A percentile compares a stretch with the other conserved stretches of the same genome.
phyloP scores from a whole-genome alignment of 176 grass and related monocot genomes.

The Oryza coarctata region DNA sequence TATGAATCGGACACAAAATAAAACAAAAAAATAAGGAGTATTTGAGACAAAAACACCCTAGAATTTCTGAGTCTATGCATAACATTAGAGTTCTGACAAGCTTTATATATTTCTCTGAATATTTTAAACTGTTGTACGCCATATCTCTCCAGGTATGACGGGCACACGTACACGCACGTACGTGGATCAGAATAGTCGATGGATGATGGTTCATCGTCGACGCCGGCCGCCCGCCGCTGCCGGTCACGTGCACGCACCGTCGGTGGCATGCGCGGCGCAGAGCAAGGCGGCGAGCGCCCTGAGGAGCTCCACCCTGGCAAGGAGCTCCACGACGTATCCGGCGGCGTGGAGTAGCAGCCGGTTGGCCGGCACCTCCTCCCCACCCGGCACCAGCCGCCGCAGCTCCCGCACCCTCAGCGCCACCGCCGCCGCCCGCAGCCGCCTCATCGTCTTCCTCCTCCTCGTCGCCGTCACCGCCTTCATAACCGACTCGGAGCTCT shows the following conservation, averaged over 20 bases:
- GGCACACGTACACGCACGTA: no score
- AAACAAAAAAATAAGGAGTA: neutral
- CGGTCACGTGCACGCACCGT: neutral
- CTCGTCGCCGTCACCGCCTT: neutral
- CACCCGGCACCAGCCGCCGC: slow-evolving; percentile 73
- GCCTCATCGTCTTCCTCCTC: neutral
- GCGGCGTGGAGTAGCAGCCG: slow-evolving; percentile 64
- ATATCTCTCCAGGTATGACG: no score
- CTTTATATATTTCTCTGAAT: no score
- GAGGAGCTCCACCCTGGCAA: slow-evolving; percentile 61
- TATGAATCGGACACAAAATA: neutral
- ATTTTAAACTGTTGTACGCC: no score
- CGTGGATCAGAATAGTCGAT: no score
- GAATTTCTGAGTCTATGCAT: neutral
- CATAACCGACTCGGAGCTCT: slow-evolving; percentile 37
- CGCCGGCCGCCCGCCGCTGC: no score
- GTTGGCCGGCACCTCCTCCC: slow-evolving; percentile 47
- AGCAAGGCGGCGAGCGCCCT: slow-evolving; percentile 51
- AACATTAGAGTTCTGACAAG: neutral
- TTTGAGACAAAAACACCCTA: neutral
- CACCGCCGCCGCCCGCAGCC: slow-evolving; percentile 16
- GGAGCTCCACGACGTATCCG: slow-evolving; percentile 70
- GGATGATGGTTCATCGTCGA: no score
- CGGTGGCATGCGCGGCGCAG: slow-evolving; percentile 16
- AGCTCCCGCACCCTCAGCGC: slow-evolving; percentile 75